Conservation (phyloP, 176 grass and related monocot species). For the Musa schizocarpa region DNA sequence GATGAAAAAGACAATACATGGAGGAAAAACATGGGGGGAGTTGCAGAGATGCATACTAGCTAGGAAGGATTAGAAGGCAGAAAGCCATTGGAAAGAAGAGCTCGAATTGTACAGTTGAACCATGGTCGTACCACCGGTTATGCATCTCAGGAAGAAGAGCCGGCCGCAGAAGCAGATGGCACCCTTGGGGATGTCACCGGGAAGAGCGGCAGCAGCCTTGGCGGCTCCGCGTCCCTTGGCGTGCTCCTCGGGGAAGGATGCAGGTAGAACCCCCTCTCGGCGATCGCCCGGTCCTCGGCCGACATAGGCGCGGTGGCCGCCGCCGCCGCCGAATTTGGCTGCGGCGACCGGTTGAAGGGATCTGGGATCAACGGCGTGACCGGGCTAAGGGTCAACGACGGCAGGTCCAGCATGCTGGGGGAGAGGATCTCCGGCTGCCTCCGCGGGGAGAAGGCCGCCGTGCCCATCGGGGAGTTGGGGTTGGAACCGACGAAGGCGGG, state of each 20-base stretch:
- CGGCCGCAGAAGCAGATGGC: slow-evolving; percentile 25
- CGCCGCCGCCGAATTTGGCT: slow-evolving; percentile 19
- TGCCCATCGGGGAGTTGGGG: not conserved
- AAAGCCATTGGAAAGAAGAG: not conserved
- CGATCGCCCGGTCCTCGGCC: slow-evolving; percentile 74
- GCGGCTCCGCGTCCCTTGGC: slow-evolving; percentile 33
- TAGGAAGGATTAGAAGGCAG: not conserved
- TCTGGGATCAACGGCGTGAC: slow-evolving; percentile 74
- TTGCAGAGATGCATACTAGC: not conserved
- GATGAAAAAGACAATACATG: not conserved
- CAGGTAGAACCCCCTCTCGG: slow-evolving; percentile 76
- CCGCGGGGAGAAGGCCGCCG: slow-evolving; percentile 24
- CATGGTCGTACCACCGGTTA: not conserved
- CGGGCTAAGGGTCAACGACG: slow-evolving; percentile 70
- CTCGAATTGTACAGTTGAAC: not conserved
- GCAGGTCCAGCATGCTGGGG: slow-evolving; percentile 88
- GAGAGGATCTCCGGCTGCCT: slow-evolving; percentile 61
- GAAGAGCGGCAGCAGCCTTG: slow-evolving; percentile 89
- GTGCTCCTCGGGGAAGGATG: slow-evolving; percentile 66
- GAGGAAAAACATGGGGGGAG: not conserved
- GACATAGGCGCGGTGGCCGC: slow-evolving; percentile 18
- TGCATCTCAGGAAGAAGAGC: not conserved
- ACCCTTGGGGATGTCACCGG: slow-evolving; percentile 62
- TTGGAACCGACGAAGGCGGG: slow-evolving; percentile 30
- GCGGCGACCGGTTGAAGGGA: slow-evolving; percentile 48